phyloP scores from a whole-genome alignment of 2,329 filamentous ascomycete genomes.

The Hyphodiscus sp. region DNA sequence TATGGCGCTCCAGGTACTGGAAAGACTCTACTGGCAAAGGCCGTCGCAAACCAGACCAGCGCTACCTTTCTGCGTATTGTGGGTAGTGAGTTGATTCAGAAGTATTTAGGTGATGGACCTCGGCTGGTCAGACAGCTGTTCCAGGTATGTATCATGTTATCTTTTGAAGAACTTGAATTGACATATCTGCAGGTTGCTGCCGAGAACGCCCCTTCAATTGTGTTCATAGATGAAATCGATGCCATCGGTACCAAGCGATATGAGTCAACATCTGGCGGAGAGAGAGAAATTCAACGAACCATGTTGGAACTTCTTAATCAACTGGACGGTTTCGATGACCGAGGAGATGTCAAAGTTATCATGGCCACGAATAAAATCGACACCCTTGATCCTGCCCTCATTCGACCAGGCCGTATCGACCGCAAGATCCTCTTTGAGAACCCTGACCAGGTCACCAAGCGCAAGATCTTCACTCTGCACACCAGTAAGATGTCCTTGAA shows the following conservation, averaged over 20 bases:
- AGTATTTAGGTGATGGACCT: conserved; percentile 95
- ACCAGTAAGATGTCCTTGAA: conserved; percentile 98
- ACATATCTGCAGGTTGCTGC: conserved; percentile 63
- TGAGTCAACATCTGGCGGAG: conserved; percentile 92
- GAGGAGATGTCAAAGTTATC: conserved; percentile 97
- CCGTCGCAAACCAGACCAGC: conserved; percentile 97
- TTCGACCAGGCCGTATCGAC: conserved; percentile 95
- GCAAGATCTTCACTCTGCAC: conserved; percentile 98
- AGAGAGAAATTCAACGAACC: conserved; percentile 94
- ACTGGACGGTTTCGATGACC: conserved; percentile 96
- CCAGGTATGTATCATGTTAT: conserved; percentile 48
- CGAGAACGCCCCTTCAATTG: conserved; percentile 92
- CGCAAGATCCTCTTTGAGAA: conserved; percentile 82
- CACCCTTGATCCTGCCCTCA: conserved; percentile 89
- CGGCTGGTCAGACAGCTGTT: conserved; percentile 93
- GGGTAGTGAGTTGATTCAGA: conserved; percentile 95
- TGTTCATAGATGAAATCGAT: conserved; percentile 99
- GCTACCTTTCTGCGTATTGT: conserved; percentile 97
- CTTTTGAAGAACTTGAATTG: conserved; percentile 1
- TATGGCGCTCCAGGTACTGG: conserved; percentile 96
- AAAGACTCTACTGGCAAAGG: conserved; percentile 93
- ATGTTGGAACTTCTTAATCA: conserved; percentile 99
- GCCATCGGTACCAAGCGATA: conserved; percentile 99
- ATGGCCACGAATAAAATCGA: conserved; percentile 99
- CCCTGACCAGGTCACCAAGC: conserved; percentile 74